Evolutionary conservation across 805 yeast species (phyloP).

Genomic region (Ogataea henricii): DNA sequence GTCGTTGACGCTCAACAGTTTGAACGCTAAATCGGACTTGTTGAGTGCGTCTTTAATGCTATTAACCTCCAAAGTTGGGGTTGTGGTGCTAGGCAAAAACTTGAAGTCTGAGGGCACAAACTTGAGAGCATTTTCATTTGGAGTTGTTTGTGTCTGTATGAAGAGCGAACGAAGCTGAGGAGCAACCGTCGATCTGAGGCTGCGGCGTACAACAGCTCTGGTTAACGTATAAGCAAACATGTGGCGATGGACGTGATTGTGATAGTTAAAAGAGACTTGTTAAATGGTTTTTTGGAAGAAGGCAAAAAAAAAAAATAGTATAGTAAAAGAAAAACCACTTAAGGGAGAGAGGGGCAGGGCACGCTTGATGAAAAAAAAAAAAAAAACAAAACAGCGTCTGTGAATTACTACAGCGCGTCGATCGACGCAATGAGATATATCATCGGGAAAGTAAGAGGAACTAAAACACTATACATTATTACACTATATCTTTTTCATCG

Average conservation of each 20-base stretch:
- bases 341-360: background rate
- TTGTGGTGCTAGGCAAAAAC: constrained; percentile 60
- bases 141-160: constrained; percentile 84
- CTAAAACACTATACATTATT: no score
- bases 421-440: background rate
- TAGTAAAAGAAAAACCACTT: background rate
- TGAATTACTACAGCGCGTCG: background rate
- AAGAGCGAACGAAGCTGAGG: constrained; percentile 41
- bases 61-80: constrained; percentile 65
- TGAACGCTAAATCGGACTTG: constrained; percentile 74
- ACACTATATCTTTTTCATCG: background rate
- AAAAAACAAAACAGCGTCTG: background rate
- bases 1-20: constrained; percentile 70
- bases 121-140: constrained; percentile 84
- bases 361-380: background rate
- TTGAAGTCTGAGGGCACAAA: constrained; percentile 69
- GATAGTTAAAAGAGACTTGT: background rate
- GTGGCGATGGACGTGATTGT: constrained; percentile 16
- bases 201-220: constrained; percentile 20
- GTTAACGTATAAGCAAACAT: background rate
- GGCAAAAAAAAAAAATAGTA: constrained; percentile 1
- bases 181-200: constrained; percentile 31
- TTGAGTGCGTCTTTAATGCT: constrained; percentile 70
- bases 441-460: background rate
- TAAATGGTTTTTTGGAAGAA: no score